Evolutionary conservation across 2,329 filamentous ascomycete genomes (phyloP), one percentile per base, ranked within the genome.

Genomic region (Colletotrichum caudatum): DNA sequence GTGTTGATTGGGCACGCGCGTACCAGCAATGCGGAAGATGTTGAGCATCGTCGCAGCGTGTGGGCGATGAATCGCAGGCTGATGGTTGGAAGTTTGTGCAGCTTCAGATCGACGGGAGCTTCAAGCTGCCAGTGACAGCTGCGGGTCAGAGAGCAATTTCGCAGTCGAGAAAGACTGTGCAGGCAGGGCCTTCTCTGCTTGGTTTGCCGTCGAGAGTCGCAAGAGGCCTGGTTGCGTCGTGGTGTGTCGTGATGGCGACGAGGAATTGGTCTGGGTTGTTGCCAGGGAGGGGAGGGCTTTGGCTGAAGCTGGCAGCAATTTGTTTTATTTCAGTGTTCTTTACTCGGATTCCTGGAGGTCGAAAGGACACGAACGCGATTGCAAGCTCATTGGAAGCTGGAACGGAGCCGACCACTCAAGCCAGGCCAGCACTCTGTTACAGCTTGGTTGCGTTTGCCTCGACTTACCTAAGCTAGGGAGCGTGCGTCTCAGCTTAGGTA

Each of bases 21-120:
- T 80, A 89, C 88, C 88, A 74, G 86, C 80, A 77, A 90, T 78
- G 78, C 88, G 86, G 79, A 90, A 90, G 73, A 89, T 62, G 82
- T 90, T 90, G 77, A 90, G 81, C 80, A 81, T 76, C 85, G 87
- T 88, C 75, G 69, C 66, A 57, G 64, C 66, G 46, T 26, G 29
- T 37, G n/a, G 1, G 60, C 50, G 56, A 58, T 51, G 48, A 29
- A 57, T 62, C 58, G 66, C 67, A 51, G 37, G 44, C 60, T 46
- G 46, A n/a, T 37, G 16, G 44, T 64, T 8, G 48, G 60, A 20
- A 7, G n/a, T 20, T 23, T n/a, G 26, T 23, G 48, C 41, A 64
- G 64, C 68, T 70, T 70, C 53, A 54, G 59, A 33, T n/a, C 37
- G 59, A 50, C 35, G 33, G 69, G 60, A 69, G 66, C 65, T 69